Percentiles rank a stretch among this genome's conserved stretches.
Evolutionary conservation across 2,329 filamentous ascomycete species (phyloP).

Genomic region (Colletotrichum tofieldiae): DNA sequence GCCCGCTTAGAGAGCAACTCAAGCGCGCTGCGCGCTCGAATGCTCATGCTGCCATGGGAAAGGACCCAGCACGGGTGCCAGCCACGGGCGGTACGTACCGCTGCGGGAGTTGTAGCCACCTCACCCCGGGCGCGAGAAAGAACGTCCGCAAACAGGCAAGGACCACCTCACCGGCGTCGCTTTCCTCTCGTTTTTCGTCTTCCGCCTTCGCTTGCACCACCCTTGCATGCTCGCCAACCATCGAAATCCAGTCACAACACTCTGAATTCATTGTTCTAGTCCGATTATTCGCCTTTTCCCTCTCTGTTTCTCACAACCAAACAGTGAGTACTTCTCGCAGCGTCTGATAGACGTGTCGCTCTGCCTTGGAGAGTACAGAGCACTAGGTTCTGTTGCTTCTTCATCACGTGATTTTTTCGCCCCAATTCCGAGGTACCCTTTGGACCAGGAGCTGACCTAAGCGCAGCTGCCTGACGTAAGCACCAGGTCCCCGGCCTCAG

Average conservation of each 20-base stretch:
- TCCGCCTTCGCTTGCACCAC: background rate
- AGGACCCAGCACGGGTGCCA: background rate
- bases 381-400: background rate
- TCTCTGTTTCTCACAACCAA: background rate
- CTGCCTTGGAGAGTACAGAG: too few species aligned
- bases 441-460: background rate
- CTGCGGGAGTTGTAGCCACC: background rate
- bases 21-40: slow-evolving; percentile 29
- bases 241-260: background rate
- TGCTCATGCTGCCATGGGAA: background rate
- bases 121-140: background rate
- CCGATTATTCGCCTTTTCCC: background rate
- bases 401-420: background rate
- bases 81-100: slow-evolving; percentile 2
- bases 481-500: background rate
- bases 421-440: background rate
- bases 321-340: background rate
- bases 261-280: background rate
- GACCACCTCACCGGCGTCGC: background rate
- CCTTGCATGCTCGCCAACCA: slow-evolving; percentile 6
- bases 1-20: slow-evolving; percentile 21
- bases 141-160: background rate
- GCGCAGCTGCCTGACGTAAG: slow-evolving; percentile 2
- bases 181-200: background rate
- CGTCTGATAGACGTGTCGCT: too few species aligned